These are phyloP conservation scores for Russula vinacea DNA, from an alignment of 768 basidiomycete species.

Conservation along the genomic window DNA sequence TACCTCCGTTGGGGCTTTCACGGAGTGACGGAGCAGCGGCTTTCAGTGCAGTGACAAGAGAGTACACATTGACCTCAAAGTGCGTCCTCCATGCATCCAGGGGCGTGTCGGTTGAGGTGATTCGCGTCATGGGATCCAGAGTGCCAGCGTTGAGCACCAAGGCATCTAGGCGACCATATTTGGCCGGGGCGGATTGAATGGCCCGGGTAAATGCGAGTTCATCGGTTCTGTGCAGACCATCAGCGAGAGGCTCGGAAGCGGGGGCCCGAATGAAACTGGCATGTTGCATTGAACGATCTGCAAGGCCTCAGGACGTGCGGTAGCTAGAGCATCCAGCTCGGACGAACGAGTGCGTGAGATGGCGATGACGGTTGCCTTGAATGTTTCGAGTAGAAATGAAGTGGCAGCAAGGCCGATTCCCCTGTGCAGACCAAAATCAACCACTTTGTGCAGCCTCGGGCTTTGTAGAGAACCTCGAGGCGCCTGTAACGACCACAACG, in stretches of 20 bases:
- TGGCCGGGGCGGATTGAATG: conserved; percentile 50
- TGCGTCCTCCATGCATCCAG: conserved; percentile 62
- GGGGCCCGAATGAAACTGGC: conserved; percentile 45
- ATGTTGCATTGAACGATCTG: conserved; percentile 68
- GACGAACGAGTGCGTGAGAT: conserved; percentile 66
- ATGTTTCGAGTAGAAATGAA: conserved; percentile 57
- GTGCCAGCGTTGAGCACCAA: conserved; percentile 84
- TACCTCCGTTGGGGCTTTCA: conserved; percentile 53
- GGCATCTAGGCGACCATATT: conserved; percentile 65
- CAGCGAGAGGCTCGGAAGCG: conserved; percentile 14
- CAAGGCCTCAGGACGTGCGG: conserved; percentile 42
- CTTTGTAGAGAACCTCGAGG: conserved; percentile 57
- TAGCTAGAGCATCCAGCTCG: conserved; percentile 56
- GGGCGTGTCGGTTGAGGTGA: conserved; percentile 48
- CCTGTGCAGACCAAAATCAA: conserved; percentile 35
- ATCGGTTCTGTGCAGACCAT: conserved; percentile 49
- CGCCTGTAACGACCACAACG: conserved; percentile 79
- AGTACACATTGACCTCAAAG: conserved; percentile 89
- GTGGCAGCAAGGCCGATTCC: conserved; percentile 82
- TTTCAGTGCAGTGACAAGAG: conserved; percentile 67
- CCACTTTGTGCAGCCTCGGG: background rate
- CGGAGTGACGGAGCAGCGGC: conserved; percentile 68
- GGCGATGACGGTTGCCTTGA: conserved; percentile 68
- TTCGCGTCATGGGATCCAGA: conserved; percentile 63
- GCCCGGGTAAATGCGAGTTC: conserved; percentile 53